Evolutionary conservation across 2,329 filamentous ascomycete genomes (phyloP).

Genomic region (Leptoxyphium fumago): DNA sequence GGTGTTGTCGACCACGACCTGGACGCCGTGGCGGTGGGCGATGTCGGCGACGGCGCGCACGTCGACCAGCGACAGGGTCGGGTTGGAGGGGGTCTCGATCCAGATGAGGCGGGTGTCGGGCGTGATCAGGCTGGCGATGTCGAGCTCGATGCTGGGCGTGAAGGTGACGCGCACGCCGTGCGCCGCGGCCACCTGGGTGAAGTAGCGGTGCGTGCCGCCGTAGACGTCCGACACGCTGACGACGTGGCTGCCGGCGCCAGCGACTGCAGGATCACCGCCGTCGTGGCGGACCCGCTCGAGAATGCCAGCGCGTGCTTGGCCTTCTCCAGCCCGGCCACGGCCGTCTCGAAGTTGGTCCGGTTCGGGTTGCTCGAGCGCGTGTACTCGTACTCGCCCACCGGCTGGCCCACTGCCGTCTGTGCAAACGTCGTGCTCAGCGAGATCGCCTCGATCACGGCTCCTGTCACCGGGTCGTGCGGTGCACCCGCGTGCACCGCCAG

Average conservation of each 20-base stretch:
- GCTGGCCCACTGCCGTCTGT: constrained; percentile 76
- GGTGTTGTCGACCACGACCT: constrained; percentile 98
- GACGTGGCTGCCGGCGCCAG: constrained; percentile 79
- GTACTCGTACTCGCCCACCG: constrained; percentile 84
- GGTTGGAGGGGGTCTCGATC: constrained; percentile 94
- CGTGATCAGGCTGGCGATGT: constrained; percentile 72
- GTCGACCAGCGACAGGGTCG: constrained; percentile 83
- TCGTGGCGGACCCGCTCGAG: constrained; percentile 84
- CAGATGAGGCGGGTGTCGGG: constrained; percentile 86
- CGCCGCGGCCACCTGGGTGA: constrained; percentile 90
- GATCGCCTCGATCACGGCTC: constrained; percentile 91
- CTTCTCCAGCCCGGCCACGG: constrained; percentile 82
- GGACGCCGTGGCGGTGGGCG: constrained; percentile 75
- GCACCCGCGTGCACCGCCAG: constrained; percentile 88
- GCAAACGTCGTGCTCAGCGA: constrained; percentile 93
- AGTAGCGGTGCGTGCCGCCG: constrained; percentile 94
- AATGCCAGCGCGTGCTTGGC: constrained; percentile 89
- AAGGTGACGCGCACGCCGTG: constrained; percentile 94
- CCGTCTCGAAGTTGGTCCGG: constrained; percentile 82
- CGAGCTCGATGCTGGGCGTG: constrained; percentile 78
- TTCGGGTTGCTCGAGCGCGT: constrained; percentile 89
- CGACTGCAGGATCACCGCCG: constrained; percentile 83
- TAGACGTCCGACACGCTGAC: constrained; percentile 96
- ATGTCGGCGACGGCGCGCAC: constrained; percentile 70
- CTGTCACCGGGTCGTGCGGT: constrained; percentile 78